Base-by-base conservation (phyloP, 768 basidiomycete genomes). In the Trametes maxima region DNA sequence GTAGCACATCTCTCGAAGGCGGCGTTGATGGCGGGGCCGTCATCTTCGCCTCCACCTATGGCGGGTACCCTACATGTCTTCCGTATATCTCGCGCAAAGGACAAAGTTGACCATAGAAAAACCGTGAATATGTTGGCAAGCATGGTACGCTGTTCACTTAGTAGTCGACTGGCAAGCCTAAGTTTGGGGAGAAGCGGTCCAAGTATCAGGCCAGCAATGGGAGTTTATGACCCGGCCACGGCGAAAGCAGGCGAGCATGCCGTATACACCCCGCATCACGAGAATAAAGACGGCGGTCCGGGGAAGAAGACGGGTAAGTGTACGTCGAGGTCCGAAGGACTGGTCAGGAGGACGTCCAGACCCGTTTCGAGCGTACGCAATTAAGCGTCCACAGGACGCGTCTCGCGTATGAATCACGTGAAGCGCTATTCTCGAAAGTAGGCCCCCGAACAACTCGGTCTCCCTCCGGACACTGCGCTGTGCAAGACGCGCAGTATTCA, bases 11-110 rank as follows among this genome's bases (percentile, higher is more conserved):
- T 55, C 24, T 72, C 48, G 57, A 78, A 77, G 12, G 74, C 75
- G 28, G 59, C 22, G 25, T 72, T 65, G 64, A 77, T 75, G 36
- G 72, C 74, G 16, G 76, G 76, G 0, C 73, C 75, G 44, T 76
- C 76, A 57, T 77, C 76, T 33, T 70, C 70, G 0, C 73, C 74
- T 2, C 72, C 76, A 6, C 73, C 71, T 40, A 74, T 67, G 17
- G 72, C 70, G 19, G 61, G 54, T 22, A 77, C 75, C 8, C 57
- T 64, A 66, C 73, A 77, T 6, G 62, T 48, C 48, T 50, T 63
- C 2, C 43, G 39, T 16, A 19, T 52, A 28, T 63, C 48, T 37
- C 60, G 60, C 0, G 68, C 69, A 14, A 57, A 52, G 5, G 60
- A 45, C 17, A 48, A 2, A 6, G 58, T 36, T 50, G 48, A 51